These are phyloP conservation scores for Xylaria scruposa DNA, from an alignment of 495 filamentous ascomycete genomes.

Conservation along the genomic window DNA sequence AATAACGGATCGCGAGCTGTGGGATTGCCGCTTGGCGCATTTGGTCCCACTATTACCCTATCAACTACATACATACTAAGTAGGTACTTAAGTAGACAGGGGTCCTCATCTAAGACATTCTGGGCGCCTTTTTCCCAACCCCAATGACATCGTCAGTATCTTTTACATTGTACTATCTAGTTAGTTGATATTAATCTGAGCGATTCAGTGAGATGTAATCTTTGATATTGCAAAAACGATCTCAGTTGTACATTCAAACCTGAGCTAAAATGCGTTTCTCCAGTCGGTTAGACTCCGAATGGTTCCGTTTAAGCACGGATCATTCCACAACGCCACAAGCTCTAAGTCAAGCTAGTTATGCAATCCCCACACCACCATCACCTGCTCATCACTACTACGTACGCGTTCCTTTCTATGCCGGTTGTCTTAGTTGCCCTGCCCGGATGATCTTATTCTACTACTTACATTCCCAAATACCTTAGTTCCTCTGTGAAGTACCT, in stretches of 20 bases:
- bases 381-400: background rate
- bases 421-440: background rate
- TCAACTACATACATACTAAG: slow-evolving; percentile 1
- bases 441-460: background rate
- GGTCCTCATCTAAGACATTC: background rate
- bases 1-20: background rate
- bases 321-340: slow-evolving; percentile 18
- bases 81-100: background rate
- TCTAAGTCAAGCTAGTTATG: background rate
- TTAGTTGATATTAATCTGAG: background rate
- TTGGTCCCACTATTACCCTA: slow-evolving; percentile 17
- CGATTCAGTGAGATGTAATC: background rate
- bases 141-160: background rate
- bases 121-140: background rate
- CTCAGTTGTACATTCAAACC: background rate
- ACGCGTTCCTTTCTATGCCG: background rate
- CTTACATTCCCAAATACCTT: background rate
- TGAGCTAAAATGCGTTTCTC: background rate
- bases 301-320: background rate
- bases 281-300: background rate
- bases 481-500: background rate
- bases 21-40: slow-evolving; percentile 2
- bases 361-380: slow-evolving; percentile 12
- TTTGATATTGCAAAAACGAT: background rate
- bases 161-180: background rate